Percentiles rank a stretch among this genome's conserved stretches.
Evolutionary conservation across 2,329 filamentous ascomycete genomes (phyloP).

Genomic region (Cadophora luteo-olivacea): DNA sequence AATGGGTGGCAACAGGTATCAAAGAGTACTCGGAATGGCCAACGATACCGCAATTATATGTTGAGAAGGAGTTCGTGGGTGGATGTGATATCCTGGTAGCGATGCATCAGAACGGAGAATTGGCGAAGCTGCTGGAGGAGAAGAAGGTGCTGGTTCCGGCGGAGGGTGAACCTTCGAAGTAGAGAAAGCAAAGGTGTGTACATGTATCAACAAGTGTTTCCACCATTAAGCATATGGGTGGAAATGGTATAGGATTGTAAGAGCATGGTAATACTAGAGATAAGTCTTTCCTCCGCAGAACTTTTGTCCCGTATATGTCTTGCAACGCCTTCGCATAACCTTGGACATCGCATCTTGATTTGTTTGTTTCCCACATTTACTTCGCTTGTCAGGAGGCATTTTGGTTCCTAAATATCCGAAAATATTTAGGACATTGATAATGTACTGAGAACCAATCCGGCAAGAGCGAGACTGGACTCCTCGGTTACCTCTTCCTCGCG

Average conservation of each 20-base stretch:
- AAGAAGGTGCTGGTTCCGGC: constrained; percentile 75
- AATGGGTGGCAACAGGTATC: constrained; percentile 67
- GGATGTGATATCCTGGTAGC: constrained; percentile 97
- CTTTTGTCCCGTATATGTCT: neutral
- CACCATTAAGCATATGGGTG: neutral
- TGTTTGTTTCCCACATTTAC: neutral
- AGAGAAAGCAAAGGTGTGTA: constrained; percentile 18
- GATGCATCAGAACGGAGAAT: constrained; percentile 95
- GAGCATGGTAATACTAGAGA: neutral
- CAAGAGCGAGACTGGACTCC: neutral
- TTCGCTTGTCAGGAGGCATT: too few species aligned
- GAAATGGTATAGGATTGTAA: neutral
- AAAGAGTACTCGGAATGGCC: constrained; percentile 99
- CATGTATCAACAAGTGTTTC: constrained; percentile 23
- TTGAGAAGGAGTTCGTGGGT: constrained; percentile 94
- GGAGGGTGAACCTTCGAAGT: constrained; percentile 32
- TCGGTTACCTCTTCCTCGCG: neutral
- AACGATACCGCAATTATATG: constrained; percentile 95
- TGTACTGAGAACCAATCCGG: neutral
- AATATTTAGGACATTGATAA: neutral
- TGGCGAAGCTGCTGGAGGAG: constrained; percentile 90
- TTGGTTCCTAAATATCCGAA: neutral
- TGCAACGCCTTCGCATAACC: neutral
- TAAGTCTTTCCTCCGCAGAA: neutral
- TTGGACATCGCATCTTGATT: neutral